These are phyloP conservation scores for Laburnicola sp. DNA, from an alignment of 2,329 filamentous ascomycete species.

Conservation along the genomic window DNA sequence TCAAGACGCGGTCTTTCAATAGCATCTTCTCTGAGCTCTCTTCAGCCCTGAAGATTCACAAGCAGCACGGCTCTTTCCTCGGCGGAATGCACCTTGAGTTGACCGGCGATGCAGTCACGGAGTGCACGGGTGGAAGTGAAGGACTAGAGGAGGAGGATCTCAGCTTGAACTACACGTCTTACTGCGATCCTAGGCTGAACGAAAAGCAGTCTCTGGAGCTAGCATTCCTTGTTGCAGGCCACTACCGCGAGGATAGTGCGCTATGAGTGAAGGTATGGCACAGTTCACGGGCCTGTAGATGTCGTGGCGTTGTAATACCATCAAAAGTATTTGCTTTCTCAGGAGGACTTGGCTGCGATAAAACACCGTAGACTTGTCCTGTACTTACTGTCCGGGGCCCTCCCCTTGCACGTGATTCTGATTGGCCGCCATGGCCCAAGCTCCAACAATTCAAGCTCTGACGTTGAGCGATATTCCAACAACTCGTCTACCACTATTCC, in stretches of 20 bases:
- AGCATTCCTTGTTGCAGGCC: slow-evolving; percentile 88
- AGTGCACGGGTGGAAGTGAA: slow-evolving; percentile 89
- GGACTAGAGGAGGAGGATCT: slow-evolving; percentile 86
- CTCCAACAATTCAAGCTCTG: slow-evolving; percentile 21
- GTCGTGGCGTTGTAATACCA: not conserved
- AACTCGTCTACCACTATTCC: slow-evolving; percentile 18
- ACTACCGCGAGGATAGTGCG: slow-evolving; percentile 60
- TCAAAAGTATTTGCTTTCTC: slow-evolving; percentile 1
- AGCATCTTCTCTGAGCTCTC: slow-evolving; percentile 88
- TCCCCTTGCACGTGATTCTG: slow-evolving; percentile 1
- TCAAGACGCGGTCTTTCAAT: slow-evolving; percentile 91
- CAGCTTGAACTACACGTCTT: slow-evolving; percentile 88
- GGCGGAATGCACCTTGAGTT: slow-evolving; percentile 94
- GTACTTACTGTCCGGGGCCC: not conserved
- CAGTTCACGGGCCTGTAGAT: not conserved
- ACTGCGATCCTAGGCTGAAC: slow-evolving; percentile 92
- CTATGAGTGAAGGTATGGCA: slow-evolving; percentile 6
- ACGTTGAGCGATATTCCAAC: slow-evolving; percentile 32
- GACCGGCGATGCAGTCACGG: slow-evolving; percentile 93
- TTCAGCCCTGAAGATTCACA: slow-evolving; percentile 82
- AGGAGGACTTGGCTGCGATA: no score
- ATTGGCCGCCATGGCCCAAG: slow-evolving; percentile 10
- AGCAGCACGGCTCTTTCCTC: slow-evolving; percentile 79
- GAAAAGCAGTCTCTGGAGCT: slow-evolving; percentile 97
- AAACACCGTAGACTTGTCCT: not conserved